phyloP scores from a whole-genome alignment of 495 filamentous ascomycete species.

The Aspergillus affinis region DNA sequence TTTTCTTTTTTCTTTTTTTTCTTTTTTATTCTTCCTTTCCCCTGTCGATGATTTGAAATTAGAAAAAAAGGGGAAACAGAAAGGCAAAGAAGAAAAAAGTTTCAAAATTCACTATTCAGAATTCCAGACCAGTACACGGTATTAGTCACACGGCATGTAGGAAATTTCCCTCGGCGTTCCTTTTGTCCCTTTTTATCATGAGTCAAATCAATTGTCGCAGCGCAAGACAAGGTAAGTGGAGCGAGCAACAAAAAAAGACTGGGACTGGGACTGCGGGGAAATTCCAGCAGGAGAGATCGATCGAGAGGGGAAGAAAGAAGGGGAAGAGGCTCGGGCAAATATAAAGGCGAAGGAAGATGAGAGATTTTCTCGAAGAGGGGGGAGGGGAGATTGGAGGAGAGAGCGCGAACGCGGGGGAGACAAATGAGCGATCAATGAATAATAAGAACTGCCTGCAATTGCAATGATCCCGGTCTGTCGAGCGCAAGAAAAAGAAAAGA shows the following conservation, averaged over 20 bases:
- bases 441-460: no score
- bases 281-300: neutral
- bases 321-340: neutral
- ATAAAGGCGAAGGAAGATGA: conserved; percentile 4
- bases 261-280: conserved; percentile 7
- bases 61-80: neutral
- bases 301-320: conserved; percentile 2
- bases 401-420: neutral
- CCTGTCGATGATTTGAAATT: neutral
- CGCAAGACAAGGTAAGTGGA: neutral
- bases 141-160: no score
- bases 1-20: neutral
- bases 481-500: no score
- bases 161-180: no score
- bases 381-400: neutral
- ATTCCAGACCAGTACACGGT: no score
- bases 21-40: no score
- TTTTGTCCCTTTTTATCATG: no score
- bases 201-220: no score
- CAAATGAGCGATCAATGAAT: no score
- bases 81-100: neutral
- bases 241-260: neutral
- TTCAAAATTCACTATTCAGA: neutral
- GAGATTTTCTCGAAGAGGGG: neutral
- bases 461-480: neutral